Base-by-base conservation (phyloP, 2,329 filamentous ascomycete genomes). In the Eutypella sp. region DNA sequence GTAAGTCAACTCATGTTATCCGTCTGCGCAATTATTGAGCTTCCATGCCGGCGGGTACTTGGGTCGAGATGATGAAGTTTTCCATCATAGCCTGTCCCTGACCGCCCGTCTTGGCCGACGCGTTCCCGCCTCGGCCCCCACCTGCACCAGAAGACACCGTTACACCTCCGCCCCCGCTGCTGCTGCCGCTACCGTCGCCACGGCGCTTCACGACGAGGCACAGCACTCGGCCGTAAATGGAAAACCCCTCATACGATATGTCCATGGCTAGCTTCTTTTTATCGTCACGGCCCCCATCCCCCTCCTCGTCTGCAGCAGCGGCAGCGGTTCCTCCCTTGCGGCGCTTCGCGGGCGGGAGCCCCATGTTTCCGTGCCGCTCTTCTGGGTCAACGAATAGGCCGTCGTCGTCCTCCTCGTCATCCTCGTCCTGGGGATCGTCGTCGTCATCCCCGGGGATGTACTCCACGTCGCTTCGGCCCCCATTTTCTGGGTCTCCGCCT, bases 191-290 rank as follows among this genome's bases (percentile, higher is more conserved):
- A 54, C 67, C 72, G 40, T 73, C 76, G 53, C 83, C 85, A 50
- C 85, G 83, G 63, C 85, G 87, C 66, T 82, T 84, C 59, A 99
- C 84, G 8, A 99, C 86, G 47, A 99, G 75, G 66, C 91, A 97
- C 22, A 99, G 73, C 40, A 96, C 89, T 56, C 89, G 86, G 10
- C 93, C 90, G 68, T 96, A 95, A 61, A 99, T 96, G 57, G 86
- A 88, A 68, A 97, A 97, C 8, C 93, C 92, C 59, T 97, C 90
- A 67, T 97, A 99, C 13, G 83, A 84, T 22, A 92, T 93, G 50
- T 86, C 84, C 72, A 96, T 80, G 18, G 79, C 81, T 57, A 95
- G 70, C 66, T 96, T 97, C 73, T 99, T 96, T 70, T 96, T 95
- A 60, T 95, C 87, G 47, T 87, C n/a, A n/a, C n/a, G 82, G 9